Conservation (phyloP, 192 early-diverging fungal species). For the Coemansia sp. region DNA sequence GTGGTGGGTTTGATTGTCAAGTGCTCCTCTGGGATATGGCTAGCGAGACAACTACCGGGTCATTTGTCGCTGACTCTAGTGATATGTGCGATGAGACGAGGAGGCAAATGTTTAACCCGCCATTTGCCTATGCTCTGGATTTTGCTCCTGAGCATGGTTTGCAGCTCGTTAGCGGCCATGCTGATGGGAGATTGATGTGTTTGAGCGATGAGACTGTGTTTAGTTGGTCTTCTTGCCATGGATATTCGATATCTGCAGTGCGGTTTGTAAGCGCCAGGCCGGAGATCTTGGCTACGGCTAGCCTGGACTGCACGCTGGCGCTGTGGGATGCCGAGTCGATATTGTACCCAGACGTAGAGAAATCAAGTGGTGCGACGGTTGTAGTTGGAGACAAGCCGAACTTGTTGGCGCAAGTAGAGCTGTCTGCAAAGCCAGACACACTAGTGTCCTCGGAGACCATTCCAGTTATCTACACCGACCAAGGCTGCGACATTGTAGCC, state of each 20-base stretch:
- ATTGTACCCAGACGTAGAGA: not conserved
- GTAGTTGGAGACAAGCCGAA: not conserved
- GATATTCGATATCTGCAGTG: slow-evolving; percentile 52
- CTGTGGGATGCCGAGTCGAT: slow-evolving; percentile 43
- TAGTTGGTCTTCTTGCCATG: slow-evolving; percentile 36
- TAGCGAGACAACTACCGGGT: slow-evolving; percentile 13
- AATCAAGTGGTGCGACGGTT: not conserved
- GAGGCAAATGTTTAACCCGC: slow-evolving; percentile 40
- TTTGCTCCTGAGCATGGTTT: slow-evolving; percentile 24
- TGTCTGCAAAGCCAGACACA: slow-evolving; percentile 37
- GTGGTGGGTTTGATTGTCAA: slow-evolving; percentile 44
- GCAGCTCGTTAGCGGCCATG: slow-evolving; percentile 48
- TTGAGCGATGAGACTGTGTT: slow-evolving; percentile 5
- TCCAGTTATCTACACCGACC: slow-evolving; percentile 30
- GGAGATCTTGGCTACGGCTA: slow-evolving; percentile 41
- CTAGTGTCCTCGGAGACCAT: slow-evolving; percentile 22
- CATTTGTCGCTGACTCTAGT: not conserved
- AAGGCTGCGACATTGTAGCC: slow-evolving; percentile 22
- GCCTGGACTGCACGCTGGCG: slow-evolving; percentile 37
- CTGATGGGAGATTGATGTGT: slow-evolving; percentile 53
- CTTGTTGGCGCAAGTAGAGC: not conserved
- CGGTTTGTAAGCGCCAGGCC: slow-evolving; percentile 41
- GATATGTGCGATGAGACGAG: not conserved
- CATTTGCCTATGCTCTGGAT: slow-evolving; percentile 50
- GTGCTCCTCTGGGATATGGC: slow-evolving; percentile 52